Percentiles rank a stretch among this genome's conserved stretches.
These are phyloP conservation scores for Chalciporus pseudorubinellus DNA, from an alignment of 768 basidiomycete species.

Conservation along the genomic window DNA sequence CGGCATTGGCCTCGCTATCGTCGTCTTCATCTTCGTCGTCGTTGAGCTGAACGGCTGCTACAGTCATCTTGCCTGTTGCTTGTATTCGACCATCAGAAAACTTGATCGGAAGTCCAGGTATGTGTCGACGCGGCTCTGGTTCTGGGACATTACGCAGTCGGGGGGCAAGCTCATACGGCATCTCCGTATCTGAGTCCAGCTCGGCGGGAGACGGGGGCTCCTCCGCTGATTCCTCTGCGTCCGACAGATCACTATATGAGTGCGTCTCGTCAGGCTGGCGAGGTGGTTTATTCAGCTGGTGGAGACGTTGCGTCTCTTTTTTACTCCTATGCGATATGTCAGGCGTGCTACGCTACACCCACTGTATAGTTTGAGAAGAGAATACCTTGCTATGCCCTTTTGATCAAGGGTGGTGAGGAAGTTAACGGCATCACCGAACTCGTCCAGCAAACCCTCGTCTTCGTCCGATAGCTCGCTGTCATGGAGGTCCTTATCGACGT, in stretches of 20 bases:
- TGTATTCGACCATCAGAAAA: constrained; percentile 76
- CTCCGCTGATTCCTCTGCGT: constrained; percentile 11
- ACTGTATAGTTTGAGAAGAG: not conserved
- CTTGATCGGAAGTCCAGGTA: constrained; percentile 81
- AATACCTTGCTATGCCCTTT: constrained; percentile 76
- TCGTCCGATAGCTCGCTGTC: constrained; percentile 60
- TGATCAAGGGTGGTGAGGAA: constrained; percentile 76
- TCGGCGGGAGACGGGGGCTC: constrained; percentile 1
- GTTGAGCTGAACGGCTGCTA: constrained; percentile 20
- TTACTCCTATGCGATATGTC: constrained; percentile 60
- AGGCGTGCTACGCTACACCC: not conserved
- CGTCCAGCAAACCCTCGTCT: constrained; percentile 62
- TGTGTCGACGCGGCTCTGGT: constrained; percentile 45
- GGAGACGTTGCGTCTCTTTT: constrained; percentile 73
- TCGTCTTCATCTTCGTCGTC: constrained; percentile 30
- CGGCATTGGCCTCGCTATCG: constrained; percentile 35
- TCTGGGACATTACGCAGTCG: constrained; percentile 50
- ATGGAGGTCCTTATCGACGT: constrained; percentile 11
- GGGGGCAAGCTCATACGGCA: constrained; percentile 68
- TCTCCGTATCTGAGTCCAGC: constrained; percentile 59
- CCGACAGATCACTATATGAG: constrained; percentile 11
- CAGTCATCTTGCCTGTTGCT: constrained; percentile 42
- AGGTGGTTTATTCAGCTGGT: constrained; percentile 60
- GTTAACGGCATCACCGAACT: constrained; percentile 57
- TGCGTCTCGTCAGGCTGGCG: constrained; percentile 29